Evolutionary conservation across 352 stramenopile genomes (phyloP), one percentile per base, ranked within the genome.

Genomic region (Phytophthora tubulina): DNA sequence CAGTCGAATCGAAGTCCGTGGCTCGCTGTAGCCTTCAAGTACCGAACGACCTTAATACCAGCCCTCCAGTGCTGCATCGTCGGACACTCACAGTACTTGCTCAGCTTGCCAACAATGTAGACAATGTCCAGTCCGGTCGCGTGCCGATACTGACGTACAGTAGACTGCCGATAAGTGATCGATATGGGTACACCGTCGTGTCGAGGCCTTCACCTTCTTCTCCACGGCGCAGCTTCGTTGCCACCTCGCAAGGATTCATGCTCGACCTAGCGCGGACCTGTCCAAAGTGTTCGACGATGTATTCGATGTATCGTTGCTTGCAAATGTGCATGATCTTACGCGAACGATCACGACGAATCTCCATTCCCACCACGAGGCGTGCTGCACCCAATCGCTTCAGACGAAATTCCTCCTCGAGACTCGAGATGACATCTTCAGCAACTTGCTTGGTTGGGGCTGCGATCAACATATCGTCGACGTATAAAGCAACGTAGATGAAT

Each of bases 1-100:
- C 49, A 42, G 31, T 56, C 32, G 6, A 42, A 56, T n/a, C n/a
- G 49, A 30, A 56, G 30, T 6, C 30, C 49, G 11, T 42, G 31
- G 33, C 3, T 42, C 13, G 33, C 6, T 27, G 55, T 63, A 39
- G 55, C 11, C n/a, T 78, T 70, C 15, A 76, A 42, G 59, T 79
- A 81, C 13, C 67, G 73, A 9, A 79, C 41, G 6, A 76, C 45
- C 2, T 64, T 39, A 53, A 79, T 61, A 13, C 73, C 61, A 51
- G 65, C 68, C n/a, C 72, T 66, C 73, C 63, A 79, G 38, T 78
- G 39, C 15, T 33, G 14, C 21, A 39, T 44, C 13, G 13, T 53
- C 35, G 55, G 21, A 13, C 21, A 30, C 10, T 52, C 27, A 30
- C 21, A 52, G 30, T 39, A 44, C 42, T 42, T 48, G 31, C 42